Evolutionary conservation across 805 yeast species (phyloP).

Genomic region (Cyberlindnera amylophila): DNA sequence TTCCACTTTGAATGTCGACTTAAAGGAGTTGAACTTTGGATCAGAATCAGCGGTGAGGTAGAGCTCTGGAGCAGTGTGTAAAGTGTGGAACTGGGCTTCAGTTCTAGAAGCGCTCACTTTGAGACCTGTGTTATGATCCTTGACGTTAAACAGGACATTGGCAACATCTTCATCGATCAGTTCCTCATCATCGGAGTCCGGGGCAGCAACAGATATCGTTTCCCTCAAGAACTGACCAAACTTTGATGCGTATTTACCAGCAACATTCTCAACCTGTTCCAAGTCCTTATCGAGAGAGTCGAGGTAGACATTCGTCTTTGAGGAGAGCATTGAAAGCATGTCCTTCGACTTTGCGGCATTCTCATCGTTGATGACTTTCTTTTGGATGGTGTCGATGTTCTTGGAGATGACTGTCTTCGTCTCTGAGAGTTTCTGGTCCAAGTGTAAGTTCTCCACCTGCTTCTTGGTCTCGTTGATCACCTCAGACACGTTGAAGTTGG

Average conservation of each 20-base stretch:
- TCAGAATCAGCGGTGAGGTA: constrained; percentile 29
- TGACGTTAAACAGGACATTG: constrained; percentile 41
- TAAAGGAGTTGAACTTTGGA: constrained; percentile 33
- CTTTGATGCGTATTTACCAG: constrained; percentile 55
- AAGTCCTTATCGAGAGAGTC: constrained; percentile 72
- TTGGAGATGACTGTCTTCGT: constrained; percentile 12
- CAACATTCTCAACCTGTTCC: constrained; percentile 67
- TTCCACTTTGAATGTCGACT: constrained; percentile 39
- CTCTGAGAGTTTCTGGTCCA: constrained; percentile 16
- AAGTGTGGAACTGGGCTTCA: constrained; percentile 56
- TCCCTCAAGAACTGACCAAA: constrained; percentile 54
- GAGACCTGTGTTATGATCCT: constrained; percentile 31
- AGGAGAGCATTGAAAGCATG: constrained; percentile 13
- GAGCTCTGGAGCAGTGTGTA: constrained; percentile 42
- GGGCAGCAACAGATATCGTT: constrained; percentile 30
- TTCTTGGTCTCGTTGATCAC: constrained; percentile 27
- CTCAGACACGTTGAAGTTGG: constrained; percentile 34
- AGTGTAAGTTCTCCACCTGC: constrained; percentile 22
- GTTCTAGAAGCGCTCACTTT: constrained; percentile 47
- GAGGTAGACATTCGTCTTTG: constrained; percentile 55
- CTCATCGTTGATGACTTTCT: constrained; percentile 18
- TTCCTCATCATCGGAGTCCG: constrained; percentile 20
- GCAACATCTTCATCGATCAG: constrained; percentile 33
- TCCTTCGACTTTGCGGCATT: constrained; percentile 13
- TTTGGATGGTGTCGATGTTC: constrained; percentile 13